A percentile compares a stretch with the other conserved stretches of the same genome.
phyloP scores from a whole-genome alignment of 768 basidiomycete genomes.

The Hydnomerulius pinastri region DNA sequence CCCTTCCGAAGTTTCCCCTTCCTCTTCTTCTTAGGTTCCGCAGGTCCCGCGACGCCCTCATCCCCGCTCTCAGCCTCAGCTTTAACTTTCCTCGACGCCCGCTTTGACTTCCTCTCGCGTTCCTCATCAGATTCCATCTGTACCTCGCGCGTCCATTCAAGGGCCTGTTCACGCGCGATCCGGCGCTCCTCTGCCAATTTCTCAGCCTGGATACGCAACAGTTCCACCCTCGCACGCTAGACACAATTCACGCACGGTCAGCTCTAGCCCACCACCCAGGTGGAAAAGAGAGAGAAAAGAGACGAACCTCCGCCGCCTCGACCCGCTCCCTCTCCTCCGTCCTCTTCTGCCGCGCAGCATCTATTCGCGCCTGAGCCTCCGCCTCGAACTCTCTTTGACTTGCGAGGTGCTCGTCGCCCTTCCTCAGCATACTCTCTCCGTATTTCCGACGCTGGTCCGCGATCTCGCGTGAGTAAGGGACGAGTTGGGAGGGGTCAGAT shows the following conservation, averaged over 20 bases:
- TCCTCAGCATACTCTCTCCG: conserved; percentile 82
- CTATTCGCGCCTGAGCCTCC: conserved; percentile 71
- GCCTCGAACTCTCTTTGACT: conserved; percentile 72
- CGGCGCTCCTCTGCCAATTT: conserved; percentile 80
- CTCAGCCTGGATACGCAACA: conserved; percentile 68
- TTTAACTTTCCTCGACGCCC: conserved; percentile 53
- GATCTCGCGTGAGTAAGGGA: conserved; percentile 86
- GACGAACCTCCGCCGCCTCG: conserved; percentile 65
- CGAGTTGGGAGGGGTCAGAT: conserved; percentile 60
- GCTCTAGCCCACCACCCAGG: too few relatives aligned
- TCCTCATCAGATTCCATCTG: conserved; percentile 78
- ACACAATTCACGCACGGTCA: too few relatives aligned
- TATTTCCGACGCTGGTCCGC: conserved; percentile 90
- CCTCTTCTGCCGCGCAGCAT: conserved; percentile 73
- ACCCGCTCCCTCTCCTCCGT: conserved; percentile 75
- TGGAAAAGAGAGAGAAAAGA: too few relatives aligned
- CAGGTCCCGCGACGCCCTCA: conserved; percentile 35
- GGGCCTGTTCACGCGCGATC: conserved; percentile 73
- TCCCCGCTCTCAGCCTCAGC: conserved; percentile 54
- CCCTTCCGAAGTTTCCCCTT: conserved; percentile 71
- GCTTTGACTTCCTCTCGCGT: conserved; percentile 63
- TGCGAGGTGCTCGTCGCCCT: conserved; percentile 76
- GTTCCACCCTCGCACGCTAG: conserved; percentile 63
- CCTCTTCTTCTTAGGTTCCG: conserved; percentile 75
- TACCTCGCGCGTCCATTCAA: conserved; percentile 73